These are phyloP conservation scores for Atkinsonella hypoxylon DNA, from an alignment of 2,329 filamentous ascomycete species.

Conservation along the genomic window DNA sequence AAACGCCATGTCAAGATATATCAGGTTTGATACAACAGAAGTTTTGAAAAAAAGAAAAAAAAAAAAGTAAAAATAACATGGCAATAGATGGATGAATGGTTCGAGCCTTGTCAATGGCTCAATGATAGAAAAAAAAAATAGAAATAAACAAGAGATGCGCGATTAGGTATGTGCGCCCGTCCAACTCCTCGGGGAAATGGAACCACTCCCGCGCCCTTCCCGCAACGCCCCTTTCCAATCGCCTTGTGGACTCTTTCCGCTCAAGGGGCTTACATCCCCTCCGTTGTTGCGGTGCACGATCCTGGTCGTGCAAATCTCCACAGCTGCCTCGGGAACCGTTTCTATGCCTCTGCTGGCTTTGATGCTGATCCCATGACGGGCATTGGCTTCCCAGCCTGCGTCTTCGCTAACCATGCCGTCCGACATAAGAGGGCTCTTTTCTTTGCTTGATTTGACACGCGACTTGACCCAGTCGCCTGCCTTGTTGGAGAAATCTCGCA, in stretches of 20 bases:
- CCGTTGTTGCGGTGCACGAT: background rate
- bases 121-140: background rate
- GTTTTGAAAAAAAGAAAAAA: no score
- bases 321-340: slow-evolving; percentile 5
- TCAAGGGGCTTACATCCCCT: slow-evolving; percentile 4
- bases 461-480: slow-evolving; percentile 17
- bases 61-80: background rate
- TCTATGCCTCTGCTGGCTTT: slow-evolving; percentile 2
- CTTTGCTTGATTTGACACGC: slow-evolving; percentile 11
- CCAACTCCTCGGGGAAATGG: background rate
- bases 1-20: background rate
- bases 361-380: background rate
- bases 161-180: background rate
- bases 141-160: background rate
- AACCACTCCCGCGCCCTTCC: background rate
- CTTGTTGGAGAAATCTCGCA: slow-evolving; percentile 15
- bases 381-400: background rate
- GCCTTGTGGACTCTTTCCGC: background rate
- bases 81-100: no score
- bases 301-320: slow-evolving; percentile 5
- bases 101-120: background rate
- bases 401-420: background rate
- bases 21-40: no score
- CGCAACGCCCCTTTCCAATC: background rate
- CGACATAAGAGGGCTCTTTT: slow-evolving; percentile 5